Evolutionary conservation across 371 early-diverging fungal species (phyloP).

Genomic region (Basidiobolus meristosporus): DNA sequence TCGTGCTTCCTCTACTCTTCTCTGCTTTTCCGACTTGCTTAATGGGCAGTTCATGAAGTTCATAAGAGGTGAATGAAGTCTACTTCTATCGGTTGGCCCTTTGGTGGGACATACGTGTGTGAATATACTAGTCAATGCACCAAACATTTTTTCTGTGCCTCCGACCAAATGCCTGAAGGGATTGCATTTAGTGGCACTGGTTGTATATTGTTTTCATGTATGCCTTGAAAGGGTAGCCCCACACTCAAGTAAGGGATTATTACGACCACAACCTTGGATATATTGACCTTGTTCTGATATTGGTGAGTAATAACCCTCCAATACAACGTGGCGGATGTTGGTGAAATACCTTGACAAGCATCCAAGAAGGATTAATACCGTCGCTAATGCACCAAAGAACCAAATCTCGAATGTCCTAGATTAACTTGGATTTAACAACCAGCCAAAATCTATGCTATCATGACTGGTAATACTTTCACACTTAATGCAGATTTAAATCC

Average conservation of each 20-base stretch:
- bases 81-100: not conserved
- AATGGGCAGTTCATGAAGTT: conserved; percentile 14
- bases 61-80: conserved; percentile 10
- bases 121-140: conserved; percentile 1
- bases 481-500: too few relatives aligned
- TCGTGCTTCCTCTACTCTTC: not conserved
- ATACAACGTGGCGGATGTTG: not conserved
- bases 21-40: conserved; percentile 7
- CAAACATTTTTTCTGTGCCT: too few relatives aligned
- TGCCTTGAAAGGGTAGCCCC: too few relatives aligned
- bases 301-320: not conserved
- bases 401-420: conserved; percentile 2
- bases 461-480: too few relatives aligned
- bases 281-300: not conserved
- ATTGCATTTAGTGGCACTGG: too few relatives aligned
- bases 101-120: conserved; percentile 2
- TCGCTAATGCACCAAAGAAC: conserved; percentile 1
- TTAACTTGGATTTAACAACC: not conserved
- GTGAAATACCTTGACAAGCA: conserved; percentile 1
- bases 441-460: too few relatives aligned
- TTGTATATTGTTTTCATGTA: too few relatives aligned
- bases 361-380: conserved; percentile 1
- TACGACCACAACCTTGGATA: not conserved
- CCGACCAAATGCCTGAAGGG: too few relatives aligned
- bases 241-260: not conserved